Evolutionary conservation across 2,329 filamentous ascomycete genomes (phyloP).

Genomic region (Alternaria triticina): DNA sequence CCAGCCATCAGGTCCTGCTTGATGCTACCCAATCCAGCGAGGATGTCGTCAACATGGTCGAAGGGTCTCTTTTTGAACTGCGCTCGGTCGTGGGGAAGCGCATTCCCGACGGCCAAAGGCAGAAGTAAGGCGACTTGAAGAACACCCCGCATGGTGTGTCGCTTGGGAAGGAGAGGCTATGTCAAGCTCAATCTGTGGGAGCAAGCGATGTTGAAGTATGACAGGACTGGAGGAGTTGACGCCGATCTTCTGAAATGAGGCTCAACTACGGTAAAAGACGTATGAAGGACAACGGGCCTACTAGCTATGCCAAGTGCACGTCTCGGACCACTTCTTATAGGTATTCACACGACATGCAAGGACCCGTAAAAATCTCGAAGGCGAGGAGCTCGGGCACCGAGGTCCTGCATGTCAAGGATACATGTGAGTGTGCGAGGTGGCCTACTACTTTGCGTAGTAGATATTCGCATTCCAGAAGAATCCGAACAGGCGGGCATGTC

Average conservation of each 20-base stretch:
- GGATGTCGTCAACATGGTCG: not conserved
- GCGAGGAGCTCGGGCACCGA: not conserved
- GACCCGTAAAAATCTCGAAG: not conserved
- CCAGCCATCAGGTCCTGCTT: conserved; percentile 25
- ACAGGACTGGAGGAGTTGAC: not conserved
- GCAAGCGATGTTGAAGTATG: not conserved
- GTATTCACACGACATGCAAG: not conserved
- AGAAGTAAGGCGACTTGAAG: not conserved
- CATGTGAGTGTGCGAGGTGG: not conserved
- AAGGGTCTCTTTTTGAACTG: not conserved
- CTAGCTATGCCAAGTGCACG: not conserved
- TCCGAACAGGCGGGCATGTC: not conserved
- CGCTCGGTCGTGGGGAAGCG: not conserved
- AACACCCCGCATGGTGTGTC: not conserved
- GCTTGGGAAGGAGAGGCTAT: not conserved
- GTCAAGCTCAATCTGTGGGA: not conserved
- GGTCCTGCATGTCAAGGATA: not conserved
- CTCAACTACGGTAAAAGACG: not conserved
- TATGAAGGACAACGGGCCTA: not conserved
- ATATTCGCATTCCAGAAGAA: not conserved
- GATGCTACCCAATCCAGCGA: not conserved
- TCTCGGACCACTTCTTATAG: not conserved
- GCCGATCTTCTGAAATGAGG: not conserved
- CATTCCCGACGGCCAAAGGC: not conserved
- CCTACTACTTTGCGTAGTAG: not conserved